Conservation (phyloP, 805 yeast species). For the Spathaspora girioi region DNA sequence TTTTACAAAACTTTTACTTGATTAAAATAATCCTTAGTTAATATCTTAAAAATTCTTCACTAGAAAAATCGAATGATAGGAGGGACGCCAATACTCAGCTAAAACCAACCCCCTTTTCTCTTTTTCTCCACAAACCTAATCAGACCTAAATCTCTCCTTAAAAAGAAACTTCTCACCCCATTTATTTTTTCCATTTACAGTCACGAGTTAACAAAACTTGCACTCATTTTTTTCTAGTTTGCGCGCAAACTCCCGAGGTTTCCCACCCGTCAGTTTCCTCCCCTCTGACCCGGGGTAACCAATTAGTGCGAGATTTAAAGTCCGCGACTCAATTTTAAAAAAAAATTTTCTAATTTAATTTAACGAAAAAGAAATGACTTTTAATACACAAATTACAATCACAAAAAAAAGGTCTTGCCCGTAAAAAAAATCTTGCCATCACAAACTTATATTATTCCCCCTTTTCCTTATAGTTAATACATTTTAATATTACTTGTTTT, state of each 20-base stretch:
- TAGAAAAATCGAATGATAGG: too few species aligned
- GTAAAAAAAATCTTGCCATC: not conserved
- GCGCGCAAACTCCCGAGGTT: too few species aligned
- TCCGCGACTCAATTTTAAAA: not conserved
- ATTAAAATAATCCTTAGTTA: too few species aligned
- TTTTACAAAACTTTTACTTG: too few species aligned
- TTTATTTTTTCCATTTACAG: not conserved
- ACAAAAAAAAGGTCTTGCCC: not conserved
- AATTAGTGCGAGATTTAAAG: not conserved
- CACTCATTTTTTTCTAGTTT: too few species aligned
- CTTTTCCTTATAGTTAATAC: not conserved
- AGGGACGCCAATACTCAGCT: too few species aligned
- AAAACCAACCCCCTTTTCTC: not conserved
- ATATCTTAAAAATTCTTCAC: too few species aligned
- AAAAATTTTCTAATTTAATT: not conserved
- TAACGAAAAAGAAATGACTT: not conserved
- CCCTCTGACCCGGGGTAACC: not conserved
- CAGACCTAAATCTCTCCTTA: not conserved
- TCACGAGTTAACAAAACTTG: too few species aligned
- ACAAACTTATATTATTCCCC: not conserved
- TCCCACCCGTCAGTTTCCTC: too few species aligned
- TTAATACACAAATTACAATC: not conserved
- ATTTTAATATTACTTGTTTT: not conserved
- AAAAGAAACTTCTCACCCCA: not conserved
- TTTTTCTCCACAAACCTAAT: not conserved